Conservation (phyloP, 2,329 filamentous ascomycete genomes). For the Alternaria incomplexa region DNA sequence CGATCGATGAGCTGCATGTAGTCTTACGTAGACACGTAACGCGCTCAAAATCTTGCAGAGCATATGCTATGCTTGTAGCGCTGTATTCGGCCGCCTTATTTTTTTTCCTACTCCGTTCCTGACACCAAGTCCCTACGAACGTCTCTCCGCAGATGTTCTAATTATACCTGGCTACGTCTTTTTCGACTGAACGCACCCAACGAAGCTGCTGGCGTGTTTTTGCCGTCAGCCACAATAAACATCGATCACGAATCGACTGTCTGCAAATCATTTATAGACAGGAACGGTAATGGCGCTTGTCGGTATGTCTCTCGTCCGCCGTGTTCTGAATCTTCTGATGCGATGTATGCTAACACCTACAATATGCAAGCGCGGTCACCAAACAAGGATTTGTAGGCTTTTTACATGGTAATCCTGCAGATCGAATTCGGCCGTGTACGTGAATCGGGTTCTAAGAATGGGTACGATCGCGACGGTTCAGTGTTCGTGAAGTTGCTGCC, state of each 20-base stretch:
- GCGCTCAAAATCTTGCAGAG: background rate
- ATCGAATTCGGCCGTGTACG: background rate
- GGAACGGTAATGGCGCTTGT: background rate
- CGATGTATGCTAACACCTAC: background rate
- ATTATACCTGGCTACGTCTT: background rate
- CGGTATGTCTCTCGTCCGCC: background rate
- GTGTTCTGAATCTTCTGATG: background rate
- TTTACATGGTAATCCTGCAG: background rate
- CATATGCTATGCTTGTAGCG: background rate
- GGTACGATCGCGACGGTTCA: background rate
- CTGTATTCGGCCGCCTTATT: background rate
- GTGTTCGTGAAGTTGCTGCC: background rate
- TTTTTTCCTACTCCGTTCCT: background rate
- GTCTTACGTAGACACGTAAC: background rate
- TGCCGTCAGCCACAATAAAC: background rate
- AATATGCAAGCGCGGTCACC: background rate
- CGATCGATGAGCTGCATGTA: constrained; percentile 1
- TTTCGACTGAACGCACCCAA: background rate
- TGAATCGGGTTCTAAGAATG: background rate
- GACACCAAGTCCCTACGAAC: background rate
- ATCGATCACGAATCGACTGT: background rate
- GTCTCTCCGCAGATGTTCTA: background rate
- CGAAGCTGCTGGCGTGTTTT: background rate
- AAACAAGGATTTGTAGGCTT: background rate
- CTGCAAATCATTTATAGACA: background rate